A percentile compares a stretch with the other conserved stretches of the same genome.
Evolutionary conservation across 495 filamentous ascomycete species (phyloP).

Genomic region (Cercophora sp.): DNA sequence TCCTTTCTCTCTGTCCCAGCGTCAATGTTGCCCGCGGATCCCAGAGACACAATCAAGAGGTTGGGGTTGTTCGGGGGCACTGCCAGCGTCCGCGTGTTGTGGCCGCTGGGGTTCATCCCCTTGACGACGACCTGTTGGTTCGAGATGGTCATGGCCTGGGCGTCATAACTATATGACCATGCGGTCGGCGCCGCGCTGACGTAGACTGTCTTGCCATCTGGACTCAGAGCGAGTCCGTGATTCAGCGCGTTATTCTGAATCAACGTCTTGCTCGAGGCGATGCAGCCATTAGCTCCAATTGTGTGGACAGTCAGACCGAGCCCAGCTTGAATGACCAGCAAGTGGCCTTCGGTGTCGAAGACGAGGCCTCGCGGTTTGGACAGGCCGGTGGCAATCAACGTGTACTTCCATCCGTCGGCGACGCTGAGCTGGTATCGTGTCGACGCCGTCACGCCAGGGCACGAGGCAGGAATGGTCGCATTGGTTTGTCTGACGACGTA

Average conservation of each 20-base stretch:
- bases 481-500: background rate
- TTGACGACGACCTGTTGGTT: constrained; percentile 48
- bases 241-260: constrained; percentile 45
- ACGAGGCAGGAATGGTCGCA: constrained; percentile 11
- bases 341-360: constrained; percentile 32
- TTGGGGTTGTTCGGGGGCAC: constrained; percentile 45
- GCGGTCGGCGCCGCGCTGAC: constrained; percentile 54
- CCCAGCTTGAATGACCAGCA: constrained; percentile 55
- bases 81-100: constrained; percentile 57
- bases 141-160: constrained; percentile 36
- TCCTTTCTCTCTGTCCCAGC: constrained; percentile 37
- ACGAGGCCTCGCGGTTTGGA: constrained; percentile 29
- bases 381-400: constrained; percentile 32
- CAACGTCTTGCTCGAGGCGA: constrained; percentile 44
- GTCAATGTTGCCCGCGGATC: constrained; percentile 58
- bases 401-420: constrained; percentile 31
- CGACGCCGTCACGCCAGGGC: constrained; percentile 25
- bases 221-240: constrained; percentile 61
- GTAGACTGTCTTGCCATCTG: constrained; percentile 59
- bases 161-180: constrained; percentile 59
- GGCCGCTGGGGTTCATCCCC: constrained; percentile 53
- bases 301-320: constrained; percentile 50
- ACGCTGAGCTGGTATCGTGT: constrained; percentile 24
- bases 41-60: constrained; percentile 53
- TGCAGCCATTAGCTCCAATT: constrained; percentile 46